Evolutionary conservation across 2,329 filamentous ascomycete genomes (phyloP), one percentile per base, ranked within the genome.

Genomic region (Aspergillus glaucus): DNA sequence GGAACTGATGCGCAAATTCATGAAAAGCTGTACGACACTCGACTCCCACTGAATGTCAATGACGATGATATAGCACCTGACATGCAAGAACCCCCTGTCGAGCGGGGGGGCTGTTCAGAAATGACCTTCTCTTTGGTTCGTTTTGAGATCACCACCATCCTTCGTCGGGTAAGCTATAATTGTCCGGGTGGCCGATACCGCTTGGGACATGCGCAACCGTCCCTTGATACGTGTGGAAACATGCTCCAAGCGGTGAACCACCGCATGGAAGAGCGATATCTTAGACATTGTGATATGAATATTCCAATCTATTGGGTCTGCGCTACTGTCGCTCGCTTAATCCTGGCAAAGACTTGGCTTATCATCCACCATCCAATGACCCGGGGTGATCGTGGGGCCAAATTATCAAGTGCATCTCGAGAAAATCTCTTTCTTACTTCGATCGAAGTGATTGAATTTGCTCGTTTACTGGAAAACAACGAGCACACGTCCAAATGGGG

Each of bases 261-360:
- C 28, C 73, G 71, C n/a, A 68, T 83, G 12, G 78, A 83, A 55
- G 66, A 75, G 36, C 76, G 75, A 47, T 82, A 81, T 54, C 66
- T 83, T 17, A 67, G 68, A 34, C 71, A 82, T 49, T 76, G 76
- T 45, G 66, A 79, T 48, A 73, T 75, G 60, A 69, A 53, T 15
- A 65, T 79, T 42, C 74, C 79, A 0, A 69, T 88, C 1, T 82
- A 82, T 53, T 88, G 85, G 83, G 79, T 86, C 22, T 79, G 79
- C 6, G 82, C 81, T 3, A 86, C 85, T 24, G 75, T 88, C 21
- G 78, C 81, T 3, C 80, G 86, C 8, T 74, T 92, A 28, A 82
- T 91, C 53, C 80, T 90, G 69, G 83, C 84, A 46, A 92, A 90
- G 67, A 82, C 90, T 74, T 88, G 84, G 71, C 75, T 93, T 32